A percentile compares a stretch with the other conserved stretches of the same genome.
Evolutionary conservation across 805 yeast genomes (phyloP).

Genomic region (Starmerella asiatica): DNA sequence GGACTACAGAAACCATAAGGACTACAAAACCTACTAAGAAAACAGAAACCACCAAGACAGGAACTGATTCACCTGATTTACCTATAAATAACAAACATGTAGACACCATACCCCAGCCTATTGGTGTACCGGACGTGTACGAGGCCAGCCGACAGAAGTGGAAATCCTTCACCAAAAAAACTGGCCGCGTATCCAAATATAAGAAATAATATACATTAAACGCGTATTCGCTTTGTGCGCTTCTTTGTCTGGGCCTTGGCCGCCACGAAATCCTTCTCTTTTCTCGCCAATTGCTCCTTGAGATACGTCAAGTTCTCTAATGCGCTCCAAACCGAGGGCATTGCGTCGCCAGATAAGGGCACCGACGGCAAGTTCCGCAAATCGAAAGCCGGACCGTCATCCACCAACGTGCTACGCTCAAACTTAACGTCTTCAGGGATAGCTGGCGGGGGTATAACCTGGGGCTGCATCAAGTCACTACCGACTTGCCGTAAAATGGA

Average conservation of each 20-base stretch:
- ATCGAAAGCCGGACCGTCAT: conserved; percentile 18
- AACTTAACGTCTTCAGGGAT: not conserved
- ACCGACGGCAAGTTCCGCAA: conserved; percentile 14
- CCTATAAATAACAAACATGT: too few species aligned
- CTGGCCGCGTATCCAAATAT: conserved; percentile 1
- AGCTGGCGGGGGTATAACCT: conserved; percentile 1
- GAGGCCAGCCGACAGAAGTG: conserved; percentile 1
- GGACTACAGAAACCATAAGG: too few species aligned
- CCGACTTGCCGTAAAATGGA: conserved; percentile 10
- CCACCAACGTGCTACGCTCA: conserved; percentile 6
- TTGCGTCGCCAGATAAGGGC: conserved; percentile 17
- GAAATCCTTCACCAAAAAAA: conserved; percentile 3
- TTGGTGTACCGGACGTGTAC: not conserved
- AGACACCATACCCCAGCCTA: too few species aligned
- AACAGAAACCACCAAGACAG: too few species aligned
- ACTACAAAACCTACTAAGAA: too few species aligned
- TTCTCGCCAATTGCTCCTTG: conserved; percentile 2
- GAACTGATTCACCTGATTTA: too few species aligned
- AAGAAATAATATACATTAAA: not conserved
- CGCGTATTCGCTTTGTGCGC: conserved; percentile 12
- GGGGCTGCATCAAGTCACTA: conserved; percentile 12
- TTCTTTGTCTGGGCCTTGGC: conserved; percentile 16
- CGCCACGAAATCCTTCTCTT: conserved; percentile 11
- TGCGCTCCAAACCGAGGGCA: conserved; percentile 20
- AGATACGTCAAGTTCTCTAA: conserved; percentile 12